These are phyloP conservation scores for Cyclanthera cordifolia DNA, from an alignment of 306 rosid genomes.

Conservation along the genomic window DNA sequence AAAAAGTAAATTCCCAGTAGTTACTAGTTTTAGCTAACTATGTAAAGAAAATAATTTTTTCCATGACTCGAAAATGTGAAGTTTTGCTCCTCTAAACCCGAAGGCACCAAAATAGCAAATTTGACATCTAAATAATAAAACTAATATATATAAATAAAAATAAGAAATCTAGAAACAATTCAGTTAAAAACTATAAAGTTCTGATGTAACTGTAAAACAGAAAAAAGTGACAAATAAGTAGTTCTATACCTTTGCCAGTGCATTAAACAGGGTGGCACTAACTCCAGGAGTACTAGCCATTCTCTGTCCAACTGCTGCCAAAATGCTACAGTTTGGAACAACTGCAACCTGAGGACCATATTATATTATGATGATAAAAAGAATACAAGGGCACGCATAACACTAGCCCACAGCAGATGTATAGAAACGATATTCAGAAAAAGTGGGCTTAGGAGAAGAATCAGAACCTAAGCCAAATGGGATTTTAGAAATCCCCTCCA, in stretches of 20 bases:
- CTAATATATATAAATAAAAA: not conserved
- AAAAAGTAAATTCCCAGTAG: not conserved
- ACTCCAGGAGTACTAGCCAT: conserved; percentile 99
- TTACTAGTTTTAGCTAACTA: not conserved
- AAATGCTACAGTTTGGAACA: conserved; percentile 88
- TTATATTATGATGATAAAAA: not conserved
- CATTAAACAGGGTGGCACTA: conserved; percentile 91
- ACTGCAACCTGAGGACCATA: conserved; percentile 56
- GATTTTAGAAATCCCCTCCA: not conserved
- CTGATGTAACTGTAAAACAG: conserved; percentile 1
- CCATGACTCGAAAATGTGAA: no score
- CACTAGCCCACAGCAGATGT: not conserved
- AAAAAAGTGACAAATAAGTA: conserved; percentile 7
- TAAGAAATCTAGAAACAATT: not conserved
- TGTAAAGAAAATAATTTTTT: not conserved
- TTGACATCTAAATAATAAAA: not conserved
- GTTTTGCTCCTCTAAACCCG: no score
- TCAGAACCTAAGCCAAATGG: not conserved
- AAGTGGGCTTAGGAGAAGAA: not conserved
- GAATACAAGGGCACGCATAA: not conserved
- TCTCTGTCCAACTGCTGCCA: conserved; percentile 96
- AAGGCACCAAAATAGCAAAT: no score
- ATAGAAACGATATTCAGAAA: not conserved
- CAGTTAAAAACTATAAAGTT: not conserved
- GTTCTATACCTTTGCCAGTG: conserved; percentile 80